A percentile compares a stretch with the other conserved stretches of the same genome.
These are phyloP conservation scores for Syzygium aromaticum DNA, from an alignment of 345 rosid genomes.

Conservation along the genomic window DNA sequence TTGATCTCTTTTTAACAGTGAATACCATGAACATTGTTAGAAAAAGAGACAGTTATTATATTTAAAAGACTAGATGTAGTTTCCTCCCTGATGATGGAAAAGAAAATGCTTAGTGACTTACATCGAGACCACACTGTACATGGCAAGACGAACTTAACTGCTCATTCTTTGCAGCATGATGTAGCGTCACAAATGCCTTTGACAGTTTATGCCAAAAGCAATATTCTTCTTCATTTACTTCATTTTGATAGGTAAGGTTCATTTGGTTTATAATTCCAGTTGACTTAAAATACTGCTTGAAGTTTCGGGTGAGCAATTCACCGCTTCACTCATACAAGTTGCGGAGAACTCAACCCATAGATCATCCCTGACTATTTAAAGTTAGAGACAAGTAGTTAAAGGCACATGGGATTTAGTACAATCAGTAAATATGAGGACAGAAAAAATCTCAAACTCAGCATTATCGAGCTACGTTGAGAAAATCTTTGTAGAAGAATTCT, in stretches of 20 bases:
- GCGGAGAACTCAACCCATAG: background rate
- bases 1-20: background rate
- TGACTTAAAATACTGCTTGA: background rate
- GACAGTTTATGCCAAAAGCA: background rate
- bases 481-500: background rate
- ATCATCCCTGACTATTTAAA: background rate
- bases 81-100: background rate
- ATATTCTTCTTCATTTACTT: background rate
- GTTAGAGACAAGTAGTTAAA: background rate
- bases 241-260: background rate
- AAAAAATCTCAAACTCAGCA: background rate
- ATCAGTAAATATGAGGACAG: background rate
- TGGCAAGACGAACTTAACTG: background rate
- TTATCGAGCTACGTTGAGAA: background rate
- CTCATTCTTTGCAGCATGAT: background rate
- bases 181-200: background rate
- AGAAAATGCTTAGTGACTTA: background rate
- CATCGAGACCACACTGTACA: background rate
- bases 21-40: background rate
- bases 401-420: background rate
- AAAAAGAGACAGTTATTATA: background rate
- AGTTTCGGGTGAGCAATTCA: background rate
- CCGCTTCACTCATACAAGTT: background rate
- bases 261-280: background rate
- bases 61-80: background rate